phyloP scores from a whole-genome alignment of 2,329 filamentous ascomycete genomes.

The Talaromyces atroroseus region DNA sequence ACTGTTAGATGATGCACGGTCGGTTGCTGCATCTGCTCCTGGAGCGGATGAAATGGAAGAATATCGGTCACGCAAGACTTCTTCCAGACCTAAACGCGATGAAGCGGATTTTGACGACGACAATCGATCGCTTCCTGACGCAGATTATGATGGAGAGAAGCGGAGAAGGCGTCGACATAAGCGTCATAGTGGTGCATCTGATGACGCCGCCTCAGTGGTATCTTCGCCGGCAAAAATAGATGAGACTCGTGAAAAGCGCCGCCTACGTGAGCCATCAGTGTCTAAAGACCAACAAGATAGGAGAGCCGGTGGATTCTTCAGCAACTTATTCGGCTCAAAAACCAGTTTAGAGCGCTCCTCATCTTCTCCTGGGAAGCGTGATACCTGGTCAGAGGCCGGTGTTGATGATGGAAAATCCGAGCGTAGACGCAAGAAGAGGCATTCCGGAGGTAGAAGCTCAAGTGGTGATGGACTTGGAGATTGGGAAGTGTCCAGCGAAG shows the following conservation, averaged over 20 bases:
- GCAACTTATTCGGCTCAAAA: conserved; percentile 33
- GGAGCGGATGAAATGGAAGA: conserved; percentile 14
- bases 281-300: conserved; percentile 22
- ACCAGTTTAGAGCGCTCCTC: conserved; percentile 22
- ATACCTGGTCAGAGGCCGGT: conserved; percentile 33
- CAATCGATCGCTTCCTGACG: conserved; percentile 18
- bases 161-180: conserved; percentile 24
- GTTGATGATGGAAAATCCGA: conserved; percentile 33
- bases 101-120: conserved; percentile 16
- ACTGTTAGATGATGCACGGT: conserved; percentile 6
- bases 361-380: conserved; percentile 27
- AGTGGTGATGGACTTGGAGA: conserved; percentile 29
- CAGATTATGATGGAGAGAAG: conserved; percentile 20
- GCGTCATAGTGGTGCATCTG: conserved; percentile 24
- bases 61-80: conserved; percentile 19
- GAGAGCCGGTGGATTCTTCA: conserved; percentile 29
- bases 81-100: conserved; percentile 15
- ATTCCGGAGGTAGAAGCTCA: conserved; percentile 32
- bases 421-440: conserved; percentile 43
- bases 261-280: conserved; percentile 21
- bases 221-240: conserved; percentile 29
- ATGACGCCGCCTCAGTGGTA: conserved; percentile 32
- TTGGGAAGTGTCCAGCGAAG: conserved; percentile 32
- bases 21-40: conserved; percentile 11
- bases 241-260: conserved; percentile 27